Evolutionary conservation across 495 filamentous ascomycete genomes (phyloP), one percentile per base, ranked within the genome.

Genomic region (Annulohypoxylon maeteangense): DNA sequence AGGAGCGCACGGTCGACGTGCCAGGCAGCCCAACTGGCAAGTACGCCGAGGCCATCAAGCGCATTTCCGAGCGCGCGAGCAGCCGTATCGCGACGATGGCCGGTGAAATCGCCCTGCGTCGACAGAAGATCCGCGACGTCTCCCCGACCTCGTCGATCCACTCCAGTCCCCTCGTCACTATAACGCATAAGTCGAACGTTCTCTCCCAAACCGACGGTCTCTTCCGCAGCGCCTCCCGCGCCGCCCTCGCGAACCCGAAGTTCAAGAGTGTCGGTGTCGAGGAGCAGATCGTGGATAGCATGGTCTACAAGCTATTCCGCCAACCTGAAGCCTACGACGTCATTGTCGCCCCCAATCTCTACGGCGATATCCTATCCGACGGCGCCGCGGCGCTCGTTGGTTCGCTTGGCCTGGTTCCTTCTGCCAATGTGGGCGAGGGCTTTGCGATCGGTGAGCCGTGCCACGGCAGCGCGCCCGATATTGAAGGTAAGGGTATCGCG

Each of bases 241-340:
- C 81, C 31, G 91, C 92, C 10, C 92, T 98, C 16, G 85, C 88
- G 23, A 84, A 82, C 32, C 72, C 87, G 22, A 86, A 83, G 64
- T 95, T 90, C 81, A 75, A 74, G 1, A 8, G 7, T 11, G 83
- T 98, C 31, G 81, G 82, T 25, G 87, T 97, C 53, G 96, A 99
- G 78, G 95, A 99, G 86, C 95, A 99, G 86, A 99, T 99, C 71
- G 95, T 99, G 63, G 95, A 99, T 80, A 92, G 89, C 40, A 99
- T 99, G 95, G 93, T 98, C 42, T 99, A 99, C 88, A 98, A 98
- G 86, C 90, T 99, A 47, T 98, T 98, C 90, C 93, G 93, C 14
- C 92, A 97, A 81, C 95, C 95, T 51, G 87, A 88, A 68, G 88
- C 88, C 73, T 99, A 98, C 88, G 95, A 99, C 78, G 96, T 99